Conservation (phyloP, 306 rosid species). For the Leucaena leucocephala region DNA sequence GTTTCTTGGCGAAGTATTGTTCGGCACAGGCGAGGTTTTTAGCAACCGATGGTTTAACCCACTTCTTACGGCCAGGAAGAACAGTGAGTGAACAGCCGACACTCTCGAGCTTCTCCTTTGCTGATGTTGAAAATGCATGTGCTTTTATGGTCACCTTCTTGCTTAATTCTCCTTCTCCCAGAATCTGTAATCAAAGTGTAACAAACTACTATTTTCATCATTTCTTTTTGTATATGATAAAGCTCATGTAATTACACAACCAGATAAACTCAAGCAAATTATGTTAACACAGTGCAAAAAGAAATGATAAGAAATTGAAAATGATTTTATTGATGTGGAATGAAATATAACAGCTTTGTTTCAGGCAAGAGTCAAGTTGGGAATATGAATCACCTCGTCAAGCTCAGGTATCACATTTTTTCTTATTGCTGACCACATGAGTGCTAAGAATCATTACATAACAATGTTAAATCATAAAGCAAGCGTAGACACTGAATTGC, state of each 20-base stretch:
- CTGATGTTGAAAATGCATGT: slow-evolving; percentile 79
- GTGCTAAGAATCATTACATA: background rate
- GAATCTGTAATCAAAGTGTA: slow-evolving; percentile 56
- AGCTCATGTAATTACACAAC: background rate
- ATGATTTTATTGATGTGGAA: background rate
- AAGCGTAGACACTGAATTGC: background rate
- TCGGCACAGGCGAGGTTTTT: slow-evolving; percentile 94
- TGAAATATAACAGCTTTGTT: background rate
- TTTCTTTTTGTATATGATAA: background rate
- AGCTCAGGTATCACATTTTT: too few relatives aligned
- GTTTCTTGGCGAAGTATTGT: slow-evolving; percentile 87
- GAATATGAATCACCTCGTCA: background rate
- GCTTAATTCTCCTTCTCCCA: slow-evolving; percentile 78
- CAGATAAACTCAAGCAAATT: background rate
- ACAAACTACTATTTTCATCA: slow-evolving; percentile 4
- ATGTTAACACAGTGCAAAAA: background rate
- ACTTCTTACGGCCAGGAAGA: slow-evolving; percentile 91
- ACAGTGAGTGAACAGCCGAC: slow-evolving; percentile 79
- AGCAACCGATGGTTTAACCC: slow-evolving; percentile 93
- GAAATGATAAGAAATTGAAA: background rate
- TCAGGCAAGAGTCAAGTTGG: background rate
- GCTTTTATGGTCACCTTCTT: slow-evolving; percentile 84
- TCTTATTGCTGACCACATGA: background rate
- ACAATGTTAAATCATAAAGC: background rate
- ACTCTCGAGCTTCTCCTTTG: slow-evolving; percentile 87